Conservation (phyloP, 768 basidiomycete genomes). For the Phanerochaete sordida region DNA sequence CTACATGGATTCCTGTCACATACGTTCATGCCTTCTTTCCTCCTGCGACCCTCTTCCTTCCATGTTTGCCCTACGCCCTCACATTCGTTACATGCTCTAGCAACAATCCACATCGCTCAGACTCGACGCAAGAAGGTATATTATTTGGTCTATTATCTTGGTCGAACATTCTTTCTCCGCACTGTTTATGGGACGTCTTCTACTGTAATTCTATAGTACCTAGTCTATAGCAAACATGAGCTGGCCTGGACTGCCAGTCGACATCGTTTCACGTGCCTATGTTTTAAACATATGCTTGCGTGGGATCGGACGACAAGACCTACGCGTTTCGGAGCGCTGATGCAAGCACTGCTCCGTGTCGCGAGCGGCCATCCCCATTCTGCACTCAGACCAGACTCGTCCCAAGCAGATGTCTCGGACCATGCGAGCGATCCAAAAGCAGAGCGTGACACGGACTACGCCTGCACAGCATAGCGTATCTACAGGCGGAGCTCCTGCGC, state of each 20-base stretch:
- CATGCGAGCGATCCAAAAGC: neutral
- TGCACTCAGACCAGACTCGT: neutral
- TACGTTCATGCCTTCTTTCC: neutral
- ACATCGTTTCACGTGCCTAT: too few relatives aligned
- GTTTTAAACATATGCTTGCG: too few relatives aligned
- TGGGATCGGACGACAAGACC: neutral
- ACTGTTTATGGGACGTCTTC: neutral
- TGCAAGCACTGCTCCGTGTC: neutral
- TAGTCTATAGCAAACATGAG: neutral
- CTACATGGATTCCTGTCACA: neutral
- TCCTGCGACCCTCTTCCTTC: neutral
- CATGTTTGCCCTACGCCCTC: neutral
- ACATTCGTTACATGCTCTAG: neutral
- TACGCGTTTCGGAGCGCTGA: neutral
- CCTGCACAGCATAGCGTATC: too few relatives aligned
- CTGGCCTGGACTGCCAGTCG: neutral
- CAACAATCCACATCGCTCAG: neutral
- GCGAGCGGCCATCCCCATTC: neutral
- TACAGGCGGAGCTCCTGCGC: neutral
- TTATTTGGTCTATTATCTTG: conserved; percentile 2
- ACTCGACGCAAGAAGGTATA: neutral
- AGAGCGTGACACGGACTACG: neutral
- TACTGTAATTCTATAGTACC: conserved; percentile 3
- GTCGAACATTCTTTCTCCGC: neutral
- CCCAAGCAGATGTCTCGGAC: neutral